phyloP scores from a whole-genome alignment of 2,329 filamentous ascomycete genomes.

The Aspergillus hiratsukae region DNA sequence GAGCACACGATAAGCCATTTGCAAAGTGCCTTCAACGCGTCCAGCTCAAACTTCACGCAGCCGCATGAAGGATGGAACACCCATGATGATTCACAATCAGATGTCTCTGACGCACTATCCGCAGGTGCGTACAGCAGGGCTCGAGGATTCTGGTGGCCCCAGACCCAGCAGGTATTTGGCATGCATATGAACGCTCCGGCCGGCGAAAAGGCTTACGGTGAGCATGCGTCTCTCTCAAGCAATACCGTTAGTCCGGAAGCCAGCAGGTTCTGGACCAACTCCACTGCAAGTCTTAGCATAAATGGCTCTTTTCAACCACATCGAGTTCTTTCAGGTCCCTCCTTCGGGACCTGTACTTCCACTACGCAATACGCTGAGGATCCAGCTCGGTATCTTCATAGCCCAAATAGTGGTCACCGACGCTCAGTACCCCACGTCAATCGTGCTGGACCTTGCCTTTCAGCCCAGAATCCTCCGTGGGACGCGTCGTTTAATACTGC shows the following conservation, averaged over 20 bases:
- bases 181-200: constrained; percentile 17
- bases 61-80: constrained; percentile 41
- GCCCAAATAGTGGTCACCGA: constrained; percentile 21
- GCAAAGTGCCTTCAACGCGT: constrained; percentile 51
- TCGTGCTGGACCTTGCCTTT: constrained; percentile 30
- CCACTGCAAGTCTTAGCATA: constrained; percentile 17
- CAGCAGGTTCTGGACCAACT: constrained; percentile 29
- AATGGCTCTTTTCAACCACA: constrained; percentile 25
- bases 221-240: constrained; percentile 17
- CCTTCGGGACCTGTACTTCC: constrained; percentile 22
- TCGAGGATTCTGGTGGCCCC: constrained; percentile 29
- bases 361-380: constrained; percentile 29
- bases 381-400: constrained; percentile 26
- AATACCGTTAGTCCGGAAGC: constrained; percentile 23
- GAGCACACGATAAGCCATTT: constrained; percentile 49
- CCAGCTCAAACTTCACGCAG: constrained; percentile 40
- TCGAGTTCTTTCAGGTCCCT: constrained; percentile 33
- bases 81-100: constrained; percentile 43
- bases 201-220: constrained; percentile 27
- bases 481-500: constrained; percentile 26
- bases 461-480: constrained; percentile 31
- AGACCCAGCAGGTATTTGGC: constrained; percentile 25
- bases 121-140: constrained; percentile 39
- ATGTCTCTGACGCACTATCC: constrained; percentile 41
- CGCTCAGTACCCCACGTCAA: constrained; percentile 29